A percentile compares a stretch with the other conserved stretches of the same genome.
Evolutionary conservation across 73 alveolate species (phyloP).

Genomic region (Tetrahymena thermophila): DNA sequence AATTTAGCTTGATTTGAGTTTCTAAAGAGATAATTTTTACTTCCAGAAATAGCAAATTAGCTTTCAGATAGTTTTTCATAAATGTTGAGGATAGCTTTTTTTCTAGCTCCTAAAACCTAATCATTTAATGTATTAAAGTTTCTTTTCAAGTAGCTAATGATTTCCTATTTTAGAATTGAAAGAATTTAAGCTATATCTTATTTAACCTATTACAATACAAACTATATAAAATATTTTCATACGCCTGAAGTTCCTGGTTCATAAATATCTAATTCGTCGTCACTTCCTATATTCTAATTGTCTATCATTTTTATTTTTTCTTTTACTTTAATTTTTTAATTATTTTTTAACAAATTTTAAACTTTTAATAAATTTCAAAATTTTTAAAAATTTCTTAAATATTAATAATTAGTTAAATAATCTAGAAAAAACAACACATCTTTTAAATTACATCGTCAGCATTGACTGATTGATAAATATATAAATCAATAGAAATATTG

Average conservation of each 20-base stretch:
- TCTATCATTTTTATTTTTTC: not conserved
- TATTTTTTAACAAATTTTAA: not conserved
- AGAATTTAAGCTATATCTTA: not conserved
- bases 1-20: not conserved
- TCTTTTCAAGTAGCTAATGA: not conserved
- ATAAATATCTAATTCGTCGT: not conserved
- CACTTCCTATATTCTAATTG: not conserved
- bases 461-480: too few relatives aligned
- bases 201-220: not conserved
- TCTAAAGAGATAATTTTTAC: not conserved
- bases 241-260: conserved; percentile 1
- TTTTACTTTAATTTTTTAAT: not conserved
- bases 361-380: not conserved
- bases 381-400: not conserved
- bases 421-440: not conserved
- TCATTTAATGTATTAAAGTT: not conserved
- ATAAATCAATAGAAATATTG: too few relatives aligned
- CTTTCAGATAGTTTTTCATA: not conserved
- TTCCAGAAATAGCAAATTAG: not conserved
- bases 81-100: not conserved
- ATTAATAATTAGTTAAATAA: not conserved
- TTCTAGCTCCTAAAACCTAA: not conserved
- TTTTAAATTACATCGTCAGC: not conserved
- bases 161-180: not conserved
- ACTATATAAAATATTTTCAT: not conserved